Base-by-base conservation (phyloP, 2,329 filamentous ascomycete genomes). In the Venturia aucupariae region DNA sequence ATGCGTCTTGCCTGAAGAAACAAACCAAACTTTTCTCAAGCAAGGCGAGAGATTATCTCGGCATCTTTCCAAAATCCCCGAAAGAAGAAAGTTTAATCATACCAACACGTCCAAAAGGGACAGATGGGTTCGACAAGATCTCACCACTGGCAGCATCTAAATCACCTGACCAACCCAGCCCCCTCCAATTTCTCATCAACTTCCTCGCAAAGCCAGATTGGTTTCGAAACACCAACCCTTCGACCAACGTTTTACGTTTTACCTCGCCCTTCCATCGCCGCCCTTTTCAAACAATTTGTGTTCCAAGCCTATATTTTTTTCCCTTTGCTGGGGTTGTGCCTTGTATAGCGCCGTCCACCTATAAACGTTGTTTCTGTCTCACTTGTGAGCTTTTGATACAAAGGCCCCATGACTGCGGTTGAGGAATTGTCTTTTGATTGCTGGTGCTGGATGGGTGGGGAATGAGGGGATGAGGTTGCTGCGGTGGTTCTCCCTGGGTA, bases 161-260 rank as follows among this genome's bases (percentile, higher is more conserved):
- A n/a, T 51, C 51, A 57, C 51, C 1, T 57, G 51, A 57, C 24
- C 27, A 35, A 17, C 2, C 3, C 27, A 24, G n/a, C n/a, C 13
- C 27, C 48, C 27, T 17, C 48, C 2, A 55, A 32, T 55, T 3
- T 55, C 51, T 32, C 51, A 5, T 19, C 30, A 22, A 55, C 27
- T 32, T 55, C 51, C 19, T 35, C 27, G 4, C 51, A n/a, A 3
- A 11, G 51, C 4, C 17, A 2, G 4, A n/a, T 13, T 30, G 10
- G 51, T 55, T 35, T 55, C 30, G 32, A 35, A 32, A 32, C 3
- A 17, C 24, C 30, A 35, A 27, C 30, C 27, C 19, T 35, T n/a
- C 51, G n/a, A 17, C 51, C 51, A 57, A 57, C 51, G 51, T 57
- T 57, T 57, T 24, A 57, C 51, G 51, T 57, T 57, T 57, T 24